phyloP scores from a whole-genome alignment of 768 basidiomycete genomes.

The Tricholoma sp. region DNA sequence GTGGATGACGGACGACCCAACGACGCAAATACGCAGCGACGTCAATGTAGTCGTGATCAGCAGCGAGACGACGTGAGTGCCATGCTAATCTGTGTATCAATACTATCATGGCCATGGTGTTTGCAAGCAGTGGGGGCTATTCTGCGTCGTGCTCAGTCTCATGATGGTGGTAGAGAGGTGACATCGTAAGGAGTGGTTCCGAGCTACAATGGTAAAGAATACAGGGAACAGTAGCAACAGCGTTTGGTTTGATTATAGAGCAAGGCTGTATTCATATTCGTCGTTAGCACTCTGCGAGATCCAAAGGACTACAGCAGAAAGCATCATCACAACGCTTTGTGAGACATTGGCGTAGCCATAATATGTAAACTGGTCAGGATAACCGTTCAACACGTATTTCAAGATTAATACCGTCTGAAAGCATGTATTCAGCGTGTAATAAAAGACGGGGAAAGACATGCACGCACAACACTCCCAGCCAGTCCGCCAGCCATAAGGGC shows the following conservation, averaged over 20 bases:
- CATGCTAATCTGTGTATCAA: too few species aligned
- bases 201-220: background rate
- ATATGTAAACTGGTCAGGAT: slow-evolving; percentile 73
- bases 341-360: slow-evolving; percentile 96
- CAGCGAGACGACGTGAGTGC: too few species aligned
- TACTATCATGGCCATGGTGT: too few species aligned
- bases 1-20: too few species aligned
- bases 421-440: background rate
- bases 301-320: slow-evolving; percentile 87
- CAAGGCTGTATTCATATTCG: slow-evolving; percentile 93
- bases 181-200: background rate
- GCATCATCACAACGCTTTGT: slow-evolving; percentile 83
- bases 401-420: slow-evolving; percentile 79
- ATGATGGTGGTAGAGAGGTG: too few species aligned
- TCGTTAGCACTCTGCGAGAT: slow-evolving; percentile 78
- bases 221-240: background rate
- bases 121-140: too few species aligned
- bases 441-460: background rate
- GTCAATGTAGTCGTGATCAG: too few species aligned
- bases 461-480: slow-evolving; percentile 89
- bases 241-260: slow-evolving; percentile 36
- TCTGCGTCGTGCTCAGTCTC: too few species aligned
- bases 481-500: slow-evolving; percentile 96
- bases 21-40: too few species aligned
- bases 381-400: slow-evolving; percentile 79